Conservation (phyloP, 139 green algal genomes). For the Coccomyxa sp. region DNA sequence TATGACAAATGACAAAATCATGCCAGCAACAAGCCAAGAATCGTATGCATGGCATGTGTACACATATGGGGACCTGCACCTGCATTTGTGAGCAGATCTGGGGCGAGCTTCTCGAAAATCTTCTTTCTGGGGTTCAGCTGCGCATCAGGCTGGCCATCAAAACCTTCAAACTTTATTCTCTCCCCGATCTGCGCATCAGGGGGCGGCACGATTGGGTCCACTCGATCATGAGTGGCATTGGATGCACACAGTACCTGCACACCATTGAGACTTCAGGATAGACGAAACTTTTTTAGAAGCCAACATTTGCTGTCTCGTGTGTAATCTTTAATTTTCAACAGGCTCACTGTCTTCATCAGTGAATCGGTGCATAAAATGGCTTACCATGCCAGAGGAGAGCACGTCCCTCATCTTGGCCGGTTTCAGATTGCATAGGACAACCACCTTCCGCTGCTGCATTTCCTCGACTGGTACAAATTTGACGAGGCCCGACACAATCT, state of each 20-base stretch:
- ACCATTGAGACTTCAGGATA: background rate
- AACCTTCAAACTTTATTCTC: conserved; percentile 52
- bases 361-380: too few relatives aligned
- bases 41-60: background rate
- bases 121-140: conserved; percentile 91
- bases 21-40: background rate
- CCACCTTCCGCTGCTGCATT: conserved; percentile 68
- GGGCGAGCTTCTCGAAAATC: conserved; percentile 73
- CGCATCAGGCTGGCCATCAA: conserved; percentile 36
- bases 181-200: conserved; percentile 76
- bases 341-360: background rate
- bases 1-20: background rate
- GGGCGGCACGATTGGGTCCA: conserved; percentile 81
- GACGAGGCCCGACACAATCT: conserved; percentile 84
- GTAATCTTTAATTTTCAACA: background rate
- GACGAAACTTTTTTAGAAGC: background rate
- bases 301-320: background rate
- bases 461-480: conserved; percentile 87
- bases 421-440: conserved; percentile 95
- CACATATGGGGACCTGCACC: conserved; percentile 25
- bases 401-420: conserved; percentile 92
- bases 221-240: conserved; percentile 66
- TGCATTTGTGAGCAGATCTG: conserved; percentile 63
- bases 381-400: conserved; percentile 81
- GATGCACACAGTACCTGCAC: conserved; percentile 81